phyloP scores from a whole-genome alignment of 2,329 filamentous ascomycete genomes.

The Elsinoe perseae region DNA sequence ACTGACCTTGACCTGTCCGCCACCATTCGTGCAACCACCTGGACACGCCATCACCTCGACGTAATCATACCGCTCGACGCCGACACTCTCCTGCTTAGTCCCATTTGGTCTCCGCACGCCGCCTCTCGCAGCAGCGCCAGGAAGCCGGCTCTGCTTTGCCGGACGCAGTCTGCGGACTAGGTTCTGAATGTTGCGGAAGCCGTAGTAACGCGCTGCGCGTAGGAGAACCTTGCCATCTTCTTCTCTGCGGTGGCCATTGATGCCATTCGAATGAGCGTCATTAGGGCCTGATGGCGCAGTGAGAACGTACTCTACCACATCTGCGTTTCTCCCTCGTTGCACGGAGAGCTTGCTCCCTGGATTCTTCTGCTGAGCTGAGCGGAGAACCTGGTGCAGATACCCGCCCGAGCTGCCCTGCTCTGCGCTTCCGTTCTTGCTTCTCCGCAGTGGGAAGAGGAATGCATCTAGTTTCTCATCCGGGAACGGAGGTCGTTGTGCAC shows the following conservation, averaged over 20 bases:
- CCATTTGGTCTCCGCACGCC: conserved; percentile 45
- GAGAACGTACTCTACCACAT: conserved; percentile 80
- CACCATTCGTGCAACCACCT: conserved; percentile 96
- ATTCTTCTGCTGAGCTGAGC: conserved; percentile 61
- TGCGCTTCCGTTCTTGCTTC: conserved; percentile 34
- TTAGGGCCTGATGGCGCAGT: conserved; percentile 36
- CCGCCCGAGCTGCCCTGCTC: conserved; percentile 73
- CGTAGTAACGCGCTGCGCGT: conserved; percentile 85
- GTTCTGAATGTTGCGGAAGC: conserved; percentile 97
- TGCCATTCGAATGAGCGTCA: conserved; percentile 25
- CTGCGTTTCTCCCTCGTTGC: conserved; percentile 73
- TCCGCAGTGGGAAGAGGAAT: conserved; percentile 65
- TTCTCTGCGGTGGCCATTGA: conserved; percentile 19
- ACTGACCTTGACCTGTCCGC: conserved; percentile 86
- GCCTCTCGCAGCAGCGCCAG: conserved; percentile 59
- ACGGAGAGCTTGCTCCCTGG: conserved; percentile 65
- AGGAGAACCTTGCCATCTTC: conserved; percentile 44
- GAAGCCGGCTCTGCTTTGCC: conserved; percentile 66
- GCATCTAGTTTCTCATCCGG: conserved; percentile 62
- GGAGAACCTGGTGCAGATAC: conserved; percentile 76
- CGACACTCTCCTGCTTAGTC: conserved; percentile 39
- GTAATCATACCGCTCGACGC: conserved; percentile 58
- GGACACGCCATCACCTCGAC: conserved; percentile 99
- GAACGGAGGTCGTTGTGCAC: conserved; percentile 50
- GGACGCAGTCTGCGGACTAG: conserved; percentile 88